Evolutionary conservation across 1,284 basidiomycete species (phyloP), one percentile per base, ranked within the genome.

Genomic region (Singerocomus rubriflavus): DNA sequence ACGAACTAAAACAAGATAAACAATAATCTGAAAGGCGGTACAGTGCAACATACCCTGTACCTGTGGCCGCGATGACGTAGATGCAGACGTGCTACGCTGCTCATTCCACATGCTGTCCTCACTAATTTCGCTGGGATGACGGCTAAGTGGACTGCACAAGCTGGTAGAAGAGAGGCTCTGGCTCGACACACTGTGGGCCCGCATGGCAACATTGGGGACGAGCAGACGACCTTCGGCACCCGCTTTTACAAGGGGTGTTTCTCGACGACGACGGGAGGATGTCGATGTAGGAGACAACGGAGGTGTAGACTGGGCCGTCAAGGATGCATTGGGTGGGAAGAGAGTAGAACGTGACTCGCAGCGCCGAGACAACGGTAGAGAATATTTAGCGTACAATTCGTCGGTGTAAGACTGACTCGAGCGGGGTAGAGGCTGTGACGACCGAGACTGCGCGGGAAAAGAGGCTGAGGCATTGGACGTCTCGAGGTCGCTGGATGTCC

Each of bases 191-290:
- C 69, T 71, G 54, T 70, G 71, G n/a, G 73, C 72, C 27, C 77
- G 74, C 63, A 83, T 70, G 65, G 79, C 77, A 30, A 87, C 77
- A 48, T 84, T 69, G 4, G 85, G 85, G 0, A 87, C 84, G 5
- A 86, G 74, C 2, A 88, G 73, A 54, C 79, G 81, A 51, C 83
- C 82, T 62, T 85, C 76, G 2, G 80, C 82, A 37, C 77, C 78
- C 3, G 72, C 75, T 50, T 74, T 75, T 8, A 85, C 61, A 4
- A 88, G 62, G 6, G 76, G 71, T 1, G 78, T 76, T 62, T 81
- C 82, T 30, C 72, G 72, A 39, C 69, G 72, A 10, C 72, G 69
- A 40, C 66, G 64, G 13, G 62, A 64, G 44, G 62, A 67, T 42
- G 55, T 65, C 44, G 64, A 69, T 37, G 62, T 48, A 14, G 64